phyloP scores from a whole-genome alignment of 73 alveolate genomes.

The Symbiodinium pilosum region DNA sequence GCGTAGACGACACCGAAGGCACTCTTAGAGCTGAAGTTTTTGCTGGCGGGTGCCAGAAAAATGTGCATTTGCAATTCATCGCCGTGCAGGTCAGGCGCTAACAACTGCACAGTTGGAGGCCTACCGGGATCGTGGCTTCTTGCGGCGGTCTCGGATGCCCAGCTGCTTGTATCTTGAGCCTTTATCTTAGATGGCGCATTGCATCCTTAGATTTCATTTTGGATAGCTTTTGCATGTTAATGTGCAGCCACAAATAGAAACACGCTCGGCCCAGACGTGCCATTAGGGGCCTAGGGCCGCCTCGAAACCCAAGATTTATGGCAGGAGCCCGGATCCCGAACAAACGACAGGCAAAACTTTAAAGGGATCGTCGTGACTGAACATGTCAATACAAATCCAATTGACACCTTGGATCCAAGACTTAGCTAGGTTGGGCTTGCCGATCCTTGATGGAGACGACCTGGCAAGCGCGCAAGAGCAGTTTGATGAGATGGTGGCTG shows the following conservation, averaged over 20 bases:
- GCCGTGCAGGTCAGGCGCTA: conserved; percentile 14
- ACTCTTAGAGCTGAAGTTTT: too few species aligned
- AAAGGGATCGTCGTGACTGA: background rate
- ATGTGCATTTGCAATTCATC: too few species aligned
- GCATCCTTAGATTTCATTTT: background rate
- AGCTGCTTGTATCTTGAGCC: too few species aligned
- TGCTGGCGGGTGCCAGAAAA: too few species aligned
- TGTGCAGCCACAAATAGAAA: background rate
- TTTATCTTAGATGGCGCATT: background rate
- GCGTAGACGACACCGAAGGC: background rate
- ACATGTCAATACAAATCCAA: background rate
- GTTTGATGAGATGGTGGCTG: conserved; percentile 25
- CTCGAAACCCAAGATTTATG: background rate
- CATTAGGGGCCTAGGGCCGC: background rate
- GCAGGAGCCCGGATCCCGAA: background rate
- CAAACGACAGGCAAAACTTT: background rate
- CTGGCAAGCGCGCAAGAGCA: background rate
- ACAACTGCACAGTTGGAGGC: conserved; percentile 36
- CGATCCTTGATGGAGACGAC: conserved; percentile 42
- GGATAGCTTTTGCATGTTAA: background rate
- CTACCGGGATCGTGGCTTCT: conserved; percentile 57
- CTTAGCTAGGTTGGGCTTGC: conserved; percentile 33
- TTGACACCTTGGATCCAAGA: background rate
- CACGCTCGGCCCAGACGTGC: background rate
- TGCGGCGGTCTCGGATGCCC: conserved; percentile 1